These are phyloP conservation scores for Akanthomyces uredinophilus DNA, from an alignment of 2,329 filamentous ascomycete genomes.

Conservation along the genomic window DNA sequence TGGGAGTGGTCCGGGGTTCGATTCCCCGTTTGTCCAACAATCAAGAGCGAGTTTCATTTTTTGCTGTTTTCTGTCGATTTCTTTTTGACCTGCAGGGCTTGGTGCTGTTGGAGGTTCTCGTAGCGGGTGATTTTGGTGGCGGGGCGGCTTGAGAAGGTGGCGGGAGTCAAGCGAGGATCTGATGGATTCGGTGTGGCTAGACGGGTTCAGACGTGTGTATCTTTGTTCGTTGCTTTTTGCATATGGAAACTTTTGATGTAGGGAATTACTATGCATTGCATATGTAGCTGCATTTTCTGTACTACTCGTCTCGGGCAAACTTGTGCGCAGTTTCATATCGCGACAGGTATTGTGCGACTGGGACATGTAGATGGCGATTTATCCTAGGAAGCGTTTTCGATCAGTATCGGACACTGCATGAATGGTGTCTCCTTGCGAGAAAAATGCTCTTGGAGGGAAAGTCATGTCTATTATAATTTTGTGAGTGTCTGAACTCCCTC, in stretches of 20 bases:
- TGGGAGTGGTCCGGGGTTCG: slow-evolving; percentile 18
- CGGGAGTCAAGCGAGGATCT: not conserved
- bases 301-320: not conserved
- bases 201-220: too few relatives aligned
- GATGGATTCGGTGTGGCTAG: not conserved
- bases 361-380: too few relatives aligned
- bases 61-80: not conserved
- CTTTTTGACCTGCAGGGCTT: not conserved
- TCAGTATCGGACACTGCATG: not conserved
- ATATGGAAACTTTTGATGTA: not conserved
- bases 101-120: not conserved
- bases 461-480: too few relatives aligned
- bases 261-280: not conserved
- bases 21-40: slow-evolving; percentile 17
- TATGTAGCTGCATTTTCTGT: not conserved
- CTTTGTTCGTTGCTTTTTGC: too few relatives aligned
- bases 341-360: not conserved
- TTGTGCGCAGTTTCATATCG: slow-evolving; percentile 5
- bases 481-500: too few relatives aligned
- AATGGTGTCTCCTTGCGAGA: too few relatives aligned
- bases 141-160: not conserved
- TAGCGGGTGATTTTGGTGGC: not conserved
- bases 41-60: slow-evolving; percentile 12
- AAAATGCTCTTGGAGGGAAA: too few relatives aligned
- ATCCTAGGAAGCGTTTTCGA: too few relatives aligned